Evolutionary conservation across 2,329 filamentous ascomycete species (phyloP), one percentile per base, ranked within the genome.

Genomic region (Aspergillus spinulosporus): DNA sequence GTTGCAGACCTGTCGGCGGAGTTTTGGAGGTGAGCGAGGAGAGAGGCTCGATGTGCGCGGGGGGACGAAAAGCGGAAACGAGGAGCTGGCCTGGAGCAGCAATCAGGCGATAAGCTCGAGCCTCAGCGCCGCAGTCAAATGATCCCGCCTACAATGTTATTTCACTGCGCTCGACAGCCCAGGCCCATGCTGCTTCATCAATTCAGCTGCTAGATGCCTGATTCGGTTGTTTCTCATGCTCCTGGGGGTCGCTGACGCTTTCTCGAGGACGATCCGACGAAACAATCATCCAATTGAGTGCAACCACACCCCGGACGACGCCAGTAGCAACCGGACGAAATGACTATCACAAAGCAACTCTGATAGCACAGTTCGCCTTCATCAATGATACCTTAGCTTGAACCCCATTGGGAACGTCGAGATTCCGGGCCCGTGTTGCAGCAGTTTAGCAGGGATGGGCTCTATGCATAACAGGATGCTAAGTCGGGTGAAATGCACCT

Each of bases 31-130:
- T 15, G 59, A 65, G 56, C 63, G 71, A 66, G 59, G 60, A 21
- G 63, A 62, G 65, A 67, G 67, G 61, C 58, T 66, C 63, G 66
- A 67, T 62, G 69, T 69, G 70, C 70, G 70, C 69, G 70, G 68
- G 69, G 71, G 21, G 21, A 53, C 45, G 46, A 58, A 59, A 52
- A 56, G 54, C 40, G 39, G 39, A 46, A 54, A 49, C 39, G 55
- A 50, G 42, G 42, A 40, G 49, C 36, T 21, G 21, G 31, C 47
- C 47, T 39, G 34, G 46, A 54, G 52, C 59, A 54, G 50, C 58
- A 52, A 57, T 59, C 51, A 60, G 59, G 52, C 59, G 62, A 64
- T 61, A 61, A 64, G 60, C 57, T 61, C 59, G 21, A 21, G n/a
- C 21, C 21, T 21, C 21, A 37, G 32, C 43, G 7, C 50, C 57